Evolutionary conservation across 345 rosid species (phyloP).

Genomic region (Jatropha curcas): DNA sequence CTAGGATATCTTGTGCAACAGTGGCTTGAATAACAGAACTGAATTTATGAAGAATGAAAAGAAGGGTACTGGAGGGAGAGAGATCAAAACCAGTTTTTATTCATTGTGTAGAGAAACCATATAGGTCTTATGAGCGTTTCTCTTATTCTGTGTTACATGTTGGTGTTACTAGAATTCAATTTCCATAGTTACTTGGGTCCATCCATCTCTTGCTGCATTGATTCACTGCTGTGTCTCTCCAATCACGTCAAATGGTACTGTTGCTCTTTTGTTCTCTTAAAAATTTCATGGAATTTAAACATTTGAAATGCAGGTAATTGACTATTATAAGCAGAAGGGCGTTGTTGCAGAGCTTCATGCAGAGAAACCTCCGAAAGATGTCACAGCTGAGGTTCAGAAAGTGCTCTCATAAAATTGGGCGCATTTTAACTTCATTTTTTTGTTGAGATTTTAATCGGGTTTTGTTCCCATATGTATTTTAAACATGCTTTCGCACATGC

Average conservation of each 20-base stretch:
- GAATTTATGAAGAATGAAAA: too few species aligned
- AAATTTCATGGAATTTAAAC: neutral
- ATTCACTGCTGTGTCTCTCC: neutral
- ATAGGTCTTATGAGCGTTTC: too few species aligned
- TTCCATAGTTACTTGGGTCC: neutral
- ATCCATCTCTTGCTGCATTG: neutral
- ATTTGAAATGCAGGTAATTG: constrained; percentile 61
- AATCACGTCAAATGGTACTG: neutral
- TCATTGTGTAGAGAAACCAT: too few species aligned
- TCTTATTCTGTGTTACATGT: neutral
- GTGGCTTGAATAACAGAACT: too few species aligned
- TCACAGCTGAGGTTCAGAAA: constrained; percentile 70
- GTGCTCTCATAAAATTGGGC: constrained; percentile 35
- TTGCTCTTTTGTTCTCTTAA: too few species aligned
- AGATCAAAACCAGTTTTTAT: too few species aligned
- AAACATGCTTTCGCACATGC: neutral
- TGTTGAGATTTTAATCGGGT: neutral
- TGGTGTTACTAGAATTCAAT: neutral
- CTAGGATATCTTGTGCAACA: too few species aligned
- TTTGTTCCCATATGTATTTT: constrained; percentile 16
- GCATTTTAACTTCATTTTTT: neutral
- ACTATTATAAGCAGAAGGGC: constrained; percentile 73
- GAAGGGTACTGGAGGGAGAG: too few species aligned
- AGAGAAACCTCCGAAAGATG: constrained; percentile 77
- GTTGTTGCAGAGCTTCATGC: constrained; percentile 70